A percentile compares a stretch with the other conserved stretches of the same genome.
Evolutionary conservation across 2,329 filamentous ascomycete genomes (phyloP).

Genomic region (Cladosporium sp.): DNA sequence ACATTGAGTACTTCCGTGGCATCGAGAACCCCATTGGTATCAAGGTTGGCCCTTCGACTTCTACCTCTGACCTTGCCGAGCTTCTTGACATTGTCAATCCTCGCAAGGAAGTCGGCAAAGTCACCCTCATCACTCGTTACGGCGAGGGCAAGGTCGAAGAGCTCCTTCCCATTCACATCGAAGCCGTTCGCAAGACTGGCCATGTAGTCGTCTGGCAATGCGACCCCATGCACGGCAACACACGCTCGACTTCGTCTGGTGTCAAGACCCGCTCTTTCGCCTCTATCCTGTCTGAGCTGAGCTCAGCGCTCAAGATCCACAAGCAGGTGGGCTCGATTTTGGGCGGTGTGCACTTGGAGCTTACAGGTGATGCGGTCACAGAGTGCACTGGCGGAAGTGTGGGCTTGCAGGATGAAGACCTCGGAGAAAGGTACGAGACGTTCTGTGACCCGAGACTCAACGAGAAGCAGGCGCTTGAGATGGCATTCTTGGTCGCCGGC

Average conservation of each 20-base stretch:
- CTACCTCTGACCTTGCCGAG: constrained; percentile 66
- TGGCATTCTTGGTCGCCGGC: constrained; percentile 89
- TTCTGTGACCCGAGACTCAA: constrained; percentile 95
- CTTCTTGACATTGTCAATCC: constrained; percentile 87
- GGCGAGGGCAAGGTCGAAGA: constrained; percentile 71
- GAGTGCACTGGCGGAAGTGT: constrained; percentile 92
- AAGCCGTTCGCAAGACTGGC: constrained; percentile 75
- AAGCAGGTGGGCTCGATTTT: constrained; percentile 78
- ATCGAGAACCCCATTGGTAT: constrained; percentile 94
- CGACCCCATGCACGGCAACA: constrained; percentile 95
- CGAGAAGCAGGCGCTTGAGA: constrained; percentile 93
- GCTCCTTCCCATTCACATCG: constrained; percentile 80
- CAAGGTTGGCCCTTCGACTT: constrained; percentile 88
- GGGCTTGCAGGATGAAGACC: constrained; percentile 78
- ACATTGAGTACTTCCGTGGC: constrained; percentile 96
- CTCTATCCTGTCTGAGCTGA: constrained; percentile 83
- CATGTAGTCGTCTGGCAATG: constrained; percentile 90
- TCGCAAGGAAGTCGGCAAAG: constrained; percentile 75
- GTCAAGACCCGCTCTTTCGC: constrained; percentile 91
- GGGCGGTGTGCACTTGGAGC: constrained; percentile 88
- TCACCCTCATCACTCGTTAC: constrained; percentile 94
- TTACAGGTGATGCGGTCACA: constrained; percentile 93
- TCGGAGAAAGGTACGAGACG: constrained; percentile 87
- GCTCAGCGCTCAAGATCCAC: constrained; percentile 79
- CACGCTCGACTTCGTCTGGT: constrained; percentile 62